These are phyloP conservation scores for Calendula officinalis DNA, from an alignment of 129 eudicot species.

Conservation along the genomic window DNA sequence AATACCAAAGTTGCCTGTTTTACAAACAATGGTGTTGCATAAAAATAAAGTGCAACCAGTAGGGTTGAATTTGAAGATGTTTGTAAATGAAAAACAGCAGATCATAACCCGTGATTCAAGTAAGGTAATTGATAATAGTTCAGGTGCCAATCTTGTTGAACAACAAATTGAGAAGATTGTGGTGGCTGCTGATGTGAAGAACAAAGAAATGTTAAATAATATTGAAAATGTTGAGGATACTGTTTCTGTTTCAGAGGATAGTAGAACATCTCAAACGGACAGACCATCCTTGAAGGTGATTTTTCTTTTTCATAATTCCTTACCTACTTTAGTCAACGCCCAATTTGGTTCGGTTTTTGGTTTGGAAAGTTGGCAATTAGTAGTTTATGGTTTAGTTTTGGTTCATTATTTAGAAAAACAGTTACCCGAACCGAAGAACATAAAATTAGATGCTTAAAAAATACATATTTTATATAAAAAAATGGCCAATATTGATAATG, in stretches of 20 bases:
- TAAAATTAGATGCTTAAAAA: no score
- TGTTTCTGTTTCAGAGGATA: slow-evolving; percentile 25
- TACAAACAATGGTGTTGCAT: not conserved
- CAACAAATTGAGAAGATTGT: slow-evolving; percentile 4
- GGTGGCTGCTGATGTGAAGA: slow-evolving; percentile 21
- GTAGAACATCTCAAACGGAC: slow-evolving; percentile 27
- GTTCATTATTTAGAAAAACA: no score
- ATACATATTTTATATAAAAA: no score
- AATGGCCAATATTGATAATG: no score
- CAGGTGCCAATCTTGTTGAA: slow-evolving; percentile 10
- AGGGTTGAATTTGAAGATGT: not conserved
- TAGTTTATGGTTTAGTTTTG: no score
- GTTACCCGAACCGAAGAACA: no score
- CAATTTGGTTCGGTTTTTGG: no score
- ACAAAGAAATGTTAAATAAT: slow-evolving; percentile 13
- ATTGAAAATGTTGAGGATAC: slow-evolving; percentile 26
- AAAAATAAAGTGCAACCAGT: not conserved
- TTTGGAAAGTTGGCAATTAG: no score
- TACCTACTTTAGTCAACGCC: no score
- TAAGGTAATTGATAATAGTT: not conserved
- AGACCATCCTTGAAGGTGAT: slow-evolving; percentile 45
- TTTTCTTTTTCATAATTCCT: not conserved
- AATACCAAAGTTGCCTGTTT: not conserved
- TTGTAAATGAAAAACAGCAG: slow-evolving; percentile 13
- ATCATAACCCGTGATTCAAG: not conserved